Base-by-base conservation (phyloP, 495 filamentous ascomycete species). In the Neurospora tetrasperma region DNA sequence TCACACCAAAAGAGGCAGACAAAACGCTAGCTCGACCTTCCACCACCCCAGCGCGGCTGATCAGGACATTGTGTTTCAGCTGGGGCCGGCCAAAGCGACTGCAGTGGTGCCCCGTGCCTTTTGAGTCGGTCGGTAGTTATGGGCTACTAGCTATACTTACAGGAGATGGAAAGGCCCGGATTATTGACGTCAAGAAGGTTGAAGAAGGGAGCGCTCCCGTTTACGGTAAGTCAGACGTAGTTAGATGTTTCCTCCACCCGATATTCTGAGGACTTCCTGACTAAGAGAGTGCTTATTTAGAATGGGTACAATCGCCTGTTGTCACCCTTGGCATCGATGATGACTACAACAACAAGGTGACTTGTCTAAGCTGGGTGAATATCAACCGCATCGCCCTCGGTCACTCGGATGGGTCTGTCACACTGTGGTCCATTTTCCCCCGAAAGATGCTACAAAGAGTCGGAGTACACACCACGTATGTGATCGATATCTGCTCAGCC, bases 391-490 rank as follows among this genome's bases (percentile, higher is more conserved):
- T 86, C 59, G 81, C 76, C 23, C 78, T 85, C 69, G 85, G 81
- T 70, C 82, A 85, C 76, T 83, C 81, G 0, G 85, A 86, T 69
- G 85, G 85, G 10, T 85, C 83, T 20, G 78, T 86, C 44, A 78
- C 79, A 12, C 75, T 86, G 14, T 86, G 84, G 84, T 86, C 84
- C n/a, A 35, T 86, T 46, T 80, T 78, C 35, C 85, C 85, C 10
- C 74, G 74, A 40, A 73, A 74, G 42, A 75, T 84, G 42, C 70
- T 86, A 4, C 80, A 80, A 54, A 81, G 85, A 5, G 78, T 84
- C 48, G 76, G 77, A 20, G 75, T 81, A 62, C 85, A 86, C 72
- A 80, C 78, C 41, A 85, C 79, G 54, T 79, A 80, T 71, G 80
- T 86, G 6, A 79, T 86, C 75, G 84, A 86, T 69, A 83, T 86